Evolutionary conservation across 805 yeast genomes (phyloP), one percentile per base, ranked within the genome.

Genomic region (Wilhelminamyces savonicus): DNA sequence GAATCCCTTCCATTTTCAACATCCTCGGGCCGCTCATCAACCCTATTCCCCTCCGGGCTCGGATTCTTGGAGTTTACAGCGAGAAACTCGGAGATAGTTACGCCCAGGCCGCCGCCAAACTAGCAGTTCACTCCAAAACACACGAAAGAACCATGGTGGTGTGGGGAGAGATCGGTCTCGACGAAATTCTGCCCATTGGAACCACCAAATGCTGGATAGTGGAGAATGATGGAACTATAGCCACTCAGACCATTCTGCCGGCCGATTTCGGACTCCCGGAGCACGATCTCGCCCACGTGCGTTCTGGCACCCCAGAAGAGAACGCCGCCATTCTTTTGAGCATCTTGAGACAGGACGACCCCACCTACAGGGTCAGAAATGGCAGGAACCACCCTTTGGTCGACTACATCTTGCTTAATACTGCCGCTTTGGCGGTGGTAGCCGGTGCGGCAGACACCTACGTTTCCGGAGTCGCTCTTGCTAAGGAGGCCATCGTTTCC

Each of bases 121-220:
- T 92, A 35, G 83, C 83, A 37, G 50, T 52, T 27, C 55, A 60
- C 21, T 61, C 62, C 14, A 62, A 65, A 7, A 62, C 65, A 37
- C 69, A 62, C 56, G 61, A 26, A 52, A 51, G 58, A 61, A 83
- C 94, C 1, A 74, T 88, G 75, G 82, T 92, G 13, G 99, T 92
- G 13, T 90, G 83, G 76, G 99, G 99, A 9, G 78, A 78, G 30
- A 75, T 83, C 28, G 95, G 96, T 0, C 63, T 92, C 18, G 99
- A 92, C 51, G 98, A 92, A 59, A 82, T 92, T 21, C 81, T 96
- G 2, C 96, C 97, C 2, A 74, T 80, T 18, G 97, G 97, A 0
- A 56, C 63, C 31, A 81, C 96, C 3, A 74, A 74, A 33, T 75
- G 80, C 37, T 92, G 99, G 99, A 63, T 69, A 30, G 72, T 81